Evolutionary conservation across 495 filamentous ascomycete genomes (phyloP).

Genomic region (Sabuloglossum arenarium): DNA sequence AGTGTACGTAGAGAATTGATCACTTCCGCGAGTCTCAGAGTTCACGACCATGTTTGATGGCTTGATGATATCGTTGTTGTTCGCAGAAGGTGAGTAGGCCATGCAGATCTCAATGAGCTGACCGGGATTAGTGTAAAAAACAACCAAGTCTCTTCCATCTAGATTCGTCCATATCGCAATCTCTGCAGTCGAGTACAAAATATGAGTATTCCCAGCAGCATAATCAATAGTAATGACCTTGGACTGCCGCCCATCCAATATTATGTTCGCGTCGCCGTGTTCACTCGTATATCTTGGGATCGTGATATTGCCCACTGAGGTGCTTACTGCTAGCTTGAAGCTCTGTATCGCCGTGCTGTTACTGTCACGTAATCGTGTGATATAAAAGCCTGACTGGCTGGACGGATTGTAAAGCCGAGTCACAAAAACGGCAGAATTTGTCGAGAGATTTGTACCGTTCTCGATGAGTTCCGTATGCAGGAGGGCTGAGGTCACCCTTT

Average conservation of each 20-base stretch:
- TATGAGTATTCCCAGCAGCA: background rate
- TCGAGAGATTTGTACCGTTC: background rate
- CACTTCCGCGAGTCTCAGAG: background rate
- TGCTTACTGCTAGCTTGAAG: conserved; percentile 2
- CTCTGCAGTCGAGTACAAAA: conserved; percentile 1
- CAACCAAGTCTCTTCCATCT: background rate
- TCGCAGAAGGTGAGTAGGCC: background rate
- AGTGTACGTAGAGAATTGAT: background rate
- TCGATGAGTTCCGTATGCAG: background rate
- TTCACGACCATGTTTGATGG: background rate
- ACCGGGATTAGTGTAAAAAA: background rate
- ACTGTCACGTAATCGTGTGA: background rate
- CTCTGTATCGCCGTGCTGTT: background rate
- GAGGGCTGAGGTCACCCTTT: background rate
- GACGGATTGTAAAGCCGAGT: background rate
- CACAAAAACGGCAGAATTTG: background rate
- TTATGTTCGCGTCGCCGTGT: background rate
- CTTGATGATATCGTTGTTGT: background rate
- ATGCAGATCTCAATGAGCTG: background rate
- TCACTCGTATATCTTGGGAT: background rate
- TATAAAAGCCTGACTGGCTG: background rate
- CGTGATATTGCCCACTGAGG: background rate
- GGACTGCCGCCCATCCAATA: background rate
- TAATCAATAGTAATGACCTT: conserved; percentile 1
- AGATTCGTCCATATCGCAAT: background rate